Evolutionary conservation across 1,139 yeast species (phyloP), one percentile per base, ranked within the genome.

Genomic region (Taphrina pruni): DNA sequence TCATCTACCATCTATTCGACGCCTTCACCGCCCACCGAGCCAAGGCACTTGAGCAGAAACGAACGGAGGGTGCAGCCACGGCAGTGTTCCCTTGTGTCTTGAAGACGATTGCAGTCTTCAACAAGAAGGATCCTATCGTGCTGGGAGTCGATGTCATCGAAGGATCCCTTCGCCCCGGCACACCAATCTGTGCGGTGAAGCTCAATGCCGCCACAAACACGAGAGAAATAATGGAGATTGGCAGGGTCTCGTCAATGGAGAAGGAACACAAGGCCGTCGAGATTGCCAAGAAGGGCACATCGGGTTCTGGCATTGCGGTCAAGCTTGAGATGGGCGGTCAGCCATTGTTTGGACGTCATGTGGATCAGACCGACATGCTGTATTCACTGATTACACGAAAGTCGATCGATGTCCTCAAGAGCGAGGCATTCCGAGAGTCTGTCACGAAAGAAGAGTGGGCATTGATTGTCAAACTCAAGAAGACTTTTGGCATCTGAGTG

Each of bases 301-400:
- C 98, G 21, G 86, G 90, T 74, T 97, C 97, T 43, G 99, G 99
- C 85, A 98, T 94, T 73, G 99, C 99, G 72, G 90, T 94, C 89
- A 88, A 99, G 84, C 84, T 94, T 77, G 99, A 94, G 71, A 88
- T 92, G 75, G 87, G 95, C 38, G 84, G 92, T 69, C 97, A 92
- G 81, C 98, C 99, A 70, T 88, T 91, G 20, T 94, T 98, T 98
- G 99, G 99, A 72, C 91, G 99, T 83, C 99, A 94, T 78, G 96
- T 94, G 75, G 97, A 92, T 78, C 99, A 94, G 80, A 83, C 86
- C 73, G 99, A 94, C 79, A 85, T 86, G 70, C 84, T 94, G 77
- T 94, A 92, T 81, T 94, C 99, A 12, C 85, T 89, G 81, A 86
- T 94, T 74, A 79, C 95, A 36, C 87, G 99, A 83, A 89, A 84